Evolutionary conservation across 2,329 filamentous ascomycete species (phyloP), one percentile per base, ranked within the genome.

Genomic region (Cladophialophora carrionii): DNA sequence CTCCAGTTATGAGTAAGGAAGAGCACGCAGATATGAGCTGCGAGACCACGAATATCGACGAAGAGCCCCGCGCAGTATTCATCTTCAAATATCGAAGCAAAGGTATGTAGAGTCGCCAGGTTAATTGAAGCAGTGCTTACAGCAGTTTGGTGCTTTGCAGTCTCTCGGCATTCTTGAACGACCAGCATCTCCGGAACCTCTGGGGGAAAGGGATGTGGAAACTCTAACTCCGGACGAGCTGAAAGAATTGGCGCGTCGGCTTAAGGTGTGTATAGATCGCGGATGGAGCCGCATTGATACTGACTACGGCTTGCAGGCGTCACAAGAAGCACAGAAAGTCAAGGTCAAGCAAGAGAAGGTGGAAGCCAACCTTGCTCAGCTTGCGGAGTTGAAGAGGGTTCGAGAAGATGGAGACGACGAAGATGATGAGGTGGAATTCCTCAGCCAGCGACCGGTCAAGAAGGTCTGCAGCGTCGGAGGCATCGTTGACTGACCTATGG

Each of bases 11-110:
- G 10, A n/a, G n/a, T n/a, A 37, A 14, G 12, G 4, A 4, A 37
- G 14, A 17, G 34, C 14, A 37, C 34, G 2, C 14, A 12, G 1
- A 14, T 37, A 5, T 14, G 34, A 14, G 2, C 34, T 37, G 12
- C 1, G 34, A 37, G 34, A 3, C 10, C 34, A 37, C 34, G 6
- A 43, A 56, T 4, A 8, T 43, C 32, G 32, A 43, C 6, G n/a
- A 56, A 20, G 34, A 56, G 53, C 53, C 52, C 9, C 20, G 20
- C n/a, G 52, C 52, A 14, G 52, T 55, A 9, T 55, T 55, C 29
- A 20, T 55, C 20, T 55, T 55, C 52, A 55, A 55, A 20, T 55
- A 55, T 32, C 52, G 52, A 14, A 34, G 52, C 52, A 55, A 55
- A 34, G 52, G 52, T 55, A 31, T n/a, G 52, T n/a, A 17, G 10